Evolutionary conservation across 352 stramenopile genomes (phyloP), one percentile per base, ranked within the genome.

Genomic region (Globisporangium barbulae): DNA sequence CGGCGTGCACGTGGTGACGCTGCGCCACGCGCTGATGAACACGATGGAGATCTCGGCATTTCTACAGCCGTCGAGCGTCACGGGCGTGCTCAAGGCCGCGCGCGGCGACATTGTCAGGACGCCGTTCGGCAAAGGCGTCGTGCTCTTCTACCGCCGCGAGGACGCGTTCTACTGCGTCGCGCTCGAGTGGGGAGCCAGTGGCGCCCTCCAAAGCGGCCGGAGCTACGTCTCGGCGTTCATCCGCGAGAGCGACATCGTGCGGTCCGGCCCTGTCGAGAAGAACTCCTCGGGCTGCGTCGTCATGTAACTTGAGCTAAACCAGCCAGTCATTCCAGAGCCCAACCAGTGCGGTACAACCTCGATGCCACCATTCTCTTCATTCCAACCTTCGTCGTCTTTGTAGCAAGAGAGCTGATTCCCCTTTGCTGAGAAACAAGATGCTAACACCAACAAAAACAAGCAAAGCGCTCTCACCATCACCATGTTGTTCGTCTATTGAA

Each of bases 71-170:
- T 21, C 61, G 12, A 74, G 68, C 45, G 81, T 95, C 37, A 68
- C 75, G 0, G 70, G 81, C n/a, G 39, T 68, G 17, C 77, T 95
- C 44, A 83, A 82, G 35, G 86, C 86, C 5, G 83, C 78, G 19
- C 78, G 84, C n/a, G 86, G 86, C 9, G 86, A 95, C 55, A 64
- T 92, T 4, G 86, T 95, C 6, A 72, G 74, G 64, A 95, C 86
- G n/a, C 84, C 86, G 15, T 95, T 81, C 61, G 86, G 84, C 47
- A 82, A 73, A 19, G 86, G 86, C 30, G 73, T 91, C 21, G 83
- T 95, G 56, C 74, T 93, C 45, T 69, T 72, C 44, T 91, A 88
- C 71, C 83, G 84, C 4, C 67, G 67, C 0, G 44, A 73, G 17
- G 82, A 94, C 62, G 72, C 71, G 25, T 85, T 87, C 61, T 95